Percentiles rank a stretch among this genome's conserved stretches.
These are phyloP conservation scores for Komagataella phaffii DNA, from an alignment of 805 yeast genomes.

Conservation along the genomic window DNA sequence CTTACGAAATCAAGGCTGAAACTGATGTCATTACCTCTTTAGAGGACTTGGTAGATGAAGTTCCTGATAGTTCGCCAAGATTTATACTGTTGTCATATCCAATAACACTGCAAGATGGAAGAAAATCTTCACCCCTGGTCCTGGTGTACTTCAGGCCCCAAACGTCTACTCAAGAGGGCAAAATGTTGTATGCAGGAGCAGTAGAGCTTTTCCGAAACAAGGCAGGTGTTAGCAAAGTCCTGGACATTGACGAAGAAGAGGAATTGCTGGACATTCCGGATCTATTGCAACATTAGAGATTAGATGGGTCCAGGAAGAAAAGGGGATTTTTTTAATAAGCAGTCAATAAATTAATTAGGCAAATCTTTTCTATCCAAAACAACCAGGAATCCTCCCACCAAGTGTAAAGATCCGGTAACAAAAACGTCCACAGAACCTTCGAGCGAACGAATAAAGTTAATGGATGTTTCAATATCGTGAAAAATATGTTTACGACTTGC, in stretches of 20 bases:
- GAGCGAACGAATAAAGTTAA: constrained; percentile 34
- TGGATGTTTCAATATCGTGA: constrained; percentile 66
- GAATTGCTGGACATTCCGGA: not conserved
- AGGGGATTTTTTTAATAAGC: not conserved
- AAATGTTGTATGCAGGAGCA: constrained; percentile 89
- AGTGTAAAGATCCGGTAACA: constrained; percentile 87
- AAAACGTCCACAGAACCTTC: constrained; percentile 53
- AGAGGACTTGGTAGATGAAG: constrained; percentile 55
- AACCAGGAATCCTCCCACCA: constrained; percentile 88
- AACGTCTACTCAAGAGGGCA: constrained; percentile 66
- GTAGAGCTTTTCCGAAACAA: constrained; percentile 66
- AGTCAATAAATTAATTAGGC: not conserved
- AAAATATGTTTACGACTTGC: constrained; percentile 31
- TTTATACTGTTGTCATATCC: constrained; percentile 71
- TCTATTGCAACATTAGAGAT: not conserved
- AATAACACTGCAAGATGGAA: constrained; percentile 52
- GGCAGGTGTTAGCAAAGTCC: constrained; percentile 50
- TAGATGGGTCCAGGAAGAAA: not conserved
- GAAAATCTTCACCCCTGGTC: constrained; percentile 61
- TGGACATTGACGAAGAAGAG: not conserved
- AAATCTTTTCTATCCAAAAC: constrained; percentile 45
- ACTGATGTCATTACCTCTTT: constrained; percentile 34
- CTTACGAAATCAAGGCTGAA: constrained; percentile 38
- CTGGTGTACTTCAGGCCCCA: constrained; percentile 83
- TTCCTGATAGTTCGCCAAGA: constrained; percentile 77